Evolutionary conservation across 352 stramenopile genomes (phyloP), one percentile per base, ranked within the genome.

Genomic region (Pythium pyrilobum): DNA sequence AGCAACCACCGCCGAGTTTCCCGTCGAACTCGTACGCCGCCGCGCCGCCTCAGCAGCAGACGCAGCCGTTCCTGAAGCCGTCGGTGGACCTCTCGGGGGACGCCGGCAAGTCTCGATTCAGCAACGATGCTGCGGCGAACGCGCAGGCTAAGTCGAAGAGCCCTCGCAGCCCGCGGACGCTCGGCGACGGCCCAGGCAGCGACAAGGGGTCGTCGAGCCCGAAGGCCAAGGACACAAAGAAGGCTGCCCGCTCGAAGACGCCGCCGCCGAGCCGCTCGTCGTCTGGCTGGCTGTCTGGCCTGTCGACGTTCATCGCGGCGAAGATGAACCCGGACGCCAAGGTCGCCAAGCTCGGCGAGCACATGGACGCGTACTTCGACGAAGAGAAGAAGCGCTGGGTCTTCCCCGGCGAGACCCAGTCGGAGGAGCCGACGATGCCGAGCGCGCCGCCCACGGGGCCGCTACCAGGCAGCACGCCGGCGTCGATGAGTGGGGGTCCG

Each of bases 271-370:
- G 76, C 39, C 76, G 72, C 33, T 81, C 75, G 20, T 78, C 71
- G 13, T 71, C 59, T 3, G 67, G 82, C 27, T 89, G 80, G 77
- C 42, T 89, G 23, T 79, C 77, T 8, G 69, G 66, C 11, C 36
- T 87, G 36, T 85, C 79, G 28, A 83, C 74, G 16, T 88, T 85
- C 40, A 74, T 95, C 29, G 68, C 60, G 11, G 77, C 68, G 9
- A 92, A 88, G 59, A 86, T 90, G 68, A 88, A 95, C 59, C 81
- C 85, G 1, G 85, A 95, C 21, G 82, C 64, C 18, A 95, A 90
- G 66, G 76, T 89, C 3, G 85, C 74, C 38, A 83, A 94, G 46
- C 67, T 94, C 13, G 77, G 79, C 2, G 67, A 81, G 56, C 67
- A 92, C 10, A 84, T 89, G 81, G 74, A 89, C 37, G 83, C 80